Evolutionary conservation across 2,329 filamentous ascomycete species (phyloP).

Genomic region (Elsinoe batatas): DNA sequence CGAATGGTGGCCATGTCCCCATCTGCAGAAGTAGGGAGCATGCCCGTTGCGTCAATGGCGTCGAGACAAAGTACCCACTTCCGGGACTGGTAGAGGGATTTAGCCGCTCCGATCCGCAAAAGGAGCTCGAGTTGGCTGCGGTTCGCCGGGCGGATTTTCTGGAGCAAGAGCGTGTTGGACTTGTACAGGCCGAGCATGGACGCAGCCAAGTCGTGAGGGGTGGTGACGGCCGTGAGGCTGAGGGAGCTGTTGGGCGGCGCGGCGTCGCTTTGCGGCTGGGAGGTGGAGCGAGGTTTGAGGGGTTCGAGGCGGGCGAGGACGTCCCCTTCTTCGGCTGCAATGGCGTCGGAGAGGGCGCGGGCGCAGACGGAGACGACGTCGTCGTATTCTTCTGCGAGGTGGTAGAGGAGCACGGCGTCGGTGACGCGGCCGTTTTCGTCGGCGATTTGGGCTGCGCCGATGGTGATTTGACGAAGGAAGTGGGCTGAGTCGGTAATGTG

Average conservation of each 20-base stretch:
- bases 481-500: conserved; percentile 69
- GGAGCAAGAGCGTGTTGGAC: conserved; percentile 49
- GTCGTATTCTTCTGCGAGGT: conserved; percentile 90
- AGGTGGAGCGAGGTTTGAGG: conserved; percentile 55
- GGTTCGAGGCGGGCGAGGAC: conserved; percentile 69
- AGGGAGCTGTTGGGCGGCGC: conserved; percentile 45
- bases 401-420: conserved; percentile 88
- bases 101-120: conserved; percentile 51
- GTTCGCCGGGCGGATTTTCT: conserved; percentile 49
- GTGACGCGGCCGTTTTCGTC: conserved; percentile 90
- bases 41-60: conserved; percentile 62
- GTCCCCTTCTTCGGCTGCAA: conserved; percentile 76
- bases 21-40: conserved; percentile 66
- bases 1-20: conserved; percentile 74
- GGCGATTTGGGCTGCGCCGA: conserved; percentile 83
- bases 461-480: conserved; percentile 83
- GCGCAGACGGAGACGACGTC: conserved; percentile 86
- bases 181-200: conserved; percentile 56
- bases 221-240: conserved; percentile 58
- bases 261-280: conserved; percentile 23
- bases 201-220: conserved; percentile 52
- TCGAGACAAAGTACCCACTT: conserved; percentile 55
- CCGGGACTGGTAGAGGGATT: conserved; percentile 47
- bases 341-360: conserved; percentile 77
- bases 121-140: conserved; percentile 50